These are phyloP conservation scores for Galerina marginata DNA, from an alignment of 768 basidiomycete species.

Conservation along the genomic window DNA sequence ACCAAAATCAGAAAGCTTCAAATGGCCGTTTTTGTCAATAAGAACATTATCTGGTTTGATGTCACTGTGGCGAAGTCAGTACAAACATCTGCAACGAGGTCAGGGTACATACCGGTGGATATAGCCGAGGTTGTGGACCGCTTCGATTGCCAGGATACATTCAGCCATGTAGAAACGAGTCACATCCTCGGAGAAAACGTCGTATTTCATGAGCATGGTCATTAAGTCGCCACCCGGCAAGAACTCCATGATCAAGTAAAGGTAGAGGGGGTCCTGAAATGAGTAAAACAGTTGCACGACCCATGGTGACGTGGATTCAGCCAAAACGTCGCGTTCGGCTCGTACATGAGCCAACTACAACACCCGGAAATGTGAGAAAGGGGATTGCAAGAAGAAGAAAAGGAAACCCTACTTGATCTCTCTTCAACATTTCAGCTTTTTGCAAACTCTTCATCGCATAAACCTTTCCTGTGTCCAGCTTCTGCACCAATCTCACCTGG, in stretches of 20 bases:
- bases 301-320: constrained; percentile 96
- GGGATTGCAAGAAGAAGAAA: background rate
- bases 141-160: constrained; percentile 96
- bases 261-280: constrained; percentile 94
- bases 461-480: constrained; percentile 95
- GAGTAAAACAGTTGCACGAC: constrained; percentile 98
- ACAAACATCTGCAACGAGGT: background rate
- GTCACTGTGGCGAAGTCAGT: constrained; percentile 59
- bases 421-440: constrained; percentile 99
- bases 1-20: constrained; percentile 98
- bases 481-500: constrained; percentile 94
- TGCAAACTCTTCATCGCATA: constrained; percentile 99
- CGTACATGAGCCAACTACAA: constrained; percentile 93
- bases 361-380: constrained; percentile 10
- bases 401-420: constrained; percentile 82
- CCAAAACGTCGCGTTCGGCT: constrained; percentile 94
- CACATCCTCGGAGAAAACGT: constrained; percentile 97
- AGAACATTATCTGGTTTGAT: constrained; percentile 99
- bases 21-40: constrained; percentile 95
- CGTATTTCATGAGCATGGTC: constrained; percentile 99
- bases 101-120: constrained; percentile 82
- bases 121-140: constrained; percentile 97
- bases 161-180: constrained; percentile 99
- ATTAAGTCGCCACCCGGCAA: constrained; percentile 95
- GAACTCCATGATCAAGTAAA: constrained; percentile 95